Base-by-base conservation (phyloP, 1,139 yeast species). In the Pichia norvegensis region DNA sequence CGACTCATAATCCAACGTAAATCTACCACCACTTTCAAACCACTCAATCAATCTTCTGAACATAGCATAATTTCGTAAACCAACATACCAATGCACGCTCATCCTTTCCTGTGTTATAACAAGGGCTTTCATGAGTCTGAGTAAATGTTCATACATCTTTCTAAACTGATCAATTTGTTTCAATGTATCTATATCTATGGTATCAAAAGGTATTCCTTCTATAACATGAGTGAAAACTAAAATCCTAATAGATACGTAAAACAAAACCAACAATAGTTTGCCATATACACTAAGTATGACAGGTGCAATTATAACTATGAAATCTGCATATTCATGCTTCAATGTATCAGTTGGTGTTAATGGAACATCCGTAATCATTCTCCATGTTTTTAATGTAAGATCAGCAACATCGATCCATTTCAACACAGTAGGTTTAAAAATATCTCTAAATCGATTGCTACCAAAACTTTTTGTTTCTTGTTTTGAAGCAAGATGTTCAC, bases 11-110 rank as follows among this genome's bases (percentile, higher is more conserved):
- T 52, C 46, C 38, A 54, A 50, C 10, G 54, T 39, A 3, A 55
- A 56, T 8, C 35, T 43, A 1, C 59, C 55, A 2, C 52, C 52
- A 33, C 43, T 49, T 37, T 55, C 56, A 43, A 57, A 37, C 50
- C 57, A 55, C 16, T 53, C 55, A 16, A 46, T 35, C 10, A 56
- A 16, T 33, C 44, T 50, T n/a, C 38, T 46, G 38, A 41, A 47
- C 14, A 42, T 42, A 2, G 51, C 48, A 35, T 41, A 50, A 9
- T 45, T 16, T 23, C 61, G 46, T 25, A 45, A 49, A 11, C 55
- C 41, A 17, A 42, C 16, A 38, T 57, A 57, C 40, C 54, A 53
- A 33, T 48, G 51, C 19, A 51, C 55, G 23, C 55, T 52, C 29
- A 51, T 10, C 13, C 49, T 37, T 2, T 46, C 53, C 20, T 51